Conservation (phyloP, 164 flowering plant genomes). For the Chimonanthus salicifolius region DNA sequence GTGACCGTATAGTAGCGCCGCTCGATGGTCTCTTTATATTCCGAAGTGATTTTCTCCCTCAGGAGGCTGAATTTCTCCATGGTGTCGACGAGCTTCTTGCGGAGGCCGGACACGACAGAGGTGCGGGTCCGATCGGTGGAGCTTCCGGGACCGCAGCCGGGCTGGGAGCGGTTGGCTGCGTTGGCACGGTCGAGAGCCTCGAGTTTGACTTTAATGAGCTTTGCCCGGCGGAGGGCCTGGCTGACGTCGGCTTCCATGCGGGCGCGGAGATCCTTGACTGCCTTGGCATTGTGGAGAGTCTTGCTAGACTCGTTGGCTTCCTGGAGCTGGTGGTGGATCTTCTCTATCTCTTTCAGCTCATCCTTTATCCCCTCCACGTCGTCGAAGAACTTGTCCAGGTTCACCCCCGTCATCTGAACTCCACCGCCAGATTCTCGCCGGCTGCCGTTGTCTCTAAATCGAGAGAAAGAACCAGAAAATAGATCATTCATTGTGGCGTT, state of each 20-base stretch:
- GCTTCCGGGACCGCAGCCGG: slow-evolving; percentile 33
- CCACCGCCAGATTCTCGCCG: slow-evolving; percentile 1
- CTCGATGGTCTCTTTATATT: slow-evolving; percentile 27
- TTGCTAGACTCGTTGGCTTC: slow-evolving; percentile 27
- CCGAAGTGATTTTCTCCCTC: slow-evolving; percentile 14
- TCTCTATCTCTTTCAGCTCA: slow-evolving; percentile 29
- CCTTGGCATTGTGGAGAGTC: slow-evolving; percentile 29
- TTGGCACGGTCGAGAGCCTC: slow-evolving; percentile 31
- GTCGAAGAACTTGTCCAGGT: slow-evolving; percentile 39
- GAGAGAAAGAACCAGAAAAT: slow-evolving; percentile 65
- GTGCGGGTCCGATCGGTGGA: slow-evolving; percentile 36
- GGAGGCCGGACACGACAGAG: slow-evolving; percentile 22
- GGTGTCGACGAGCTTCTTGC: slow-evolving; percentile 24
- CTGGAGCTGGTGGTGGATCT: slow-evolving; percentile 22
- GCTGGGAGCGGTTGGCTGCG: slow-evolving; percentile 29
- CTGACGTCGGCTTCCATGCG: slow-evolving; percentile 26
- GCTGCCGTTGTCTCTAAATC: slow-evolving; percentile 30
- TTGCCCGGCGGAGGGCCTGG: slow-evolving; percentile 22
- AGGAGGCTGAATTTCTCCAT: slow-evolving; percentile 22
- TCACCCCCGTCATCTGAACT: slow-evolving; percentile 14
- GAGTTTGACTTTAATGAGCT: slow-evolving; percentile 25
- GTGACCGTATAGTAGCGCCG: slow-evolving; percentile 28
- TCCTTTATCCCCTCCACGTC: slow-evolving; percentile 36
- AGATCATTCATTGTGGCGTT: slow-evolving; percentile 63
- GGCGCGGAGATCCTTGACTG: slow-evolving; percentile 24